A percentile compares a stretch with the other conserved stretches of the same genome.
Conservation (phyloP, 148 eudicot genomes). For the Spergularia bocconei region DNA sequence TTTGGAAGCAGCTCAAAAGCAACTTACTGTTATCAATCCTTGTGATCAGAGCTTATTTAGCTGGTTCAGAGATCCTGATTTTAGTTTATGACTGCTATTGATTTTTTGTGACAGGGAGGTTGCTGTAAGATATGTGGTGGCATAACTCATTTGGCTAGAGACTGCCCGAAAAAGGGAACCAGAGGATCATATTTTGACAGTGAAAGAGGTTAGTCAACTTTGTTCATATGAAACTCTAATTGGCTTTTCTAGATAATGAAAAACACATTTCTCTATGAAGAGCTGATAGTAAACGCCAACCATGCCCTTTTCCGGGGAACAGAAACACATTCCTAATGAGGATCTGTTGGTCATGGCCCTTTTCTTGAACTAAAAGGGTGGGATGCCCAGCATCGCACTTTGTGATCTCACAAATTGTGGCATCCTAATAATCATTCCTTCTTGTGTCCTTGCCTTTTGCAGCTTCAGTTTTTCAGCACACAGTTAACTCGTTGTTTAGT, state of each 20-base stretch:
- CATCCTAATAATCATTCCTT: no score
- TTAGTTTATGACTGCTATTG: background rate
- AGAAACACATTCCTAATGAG: no score
- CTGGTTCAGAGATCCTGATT: background rate
- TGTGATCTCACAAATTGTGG: no score
- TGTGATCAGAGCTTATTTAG: background rate
- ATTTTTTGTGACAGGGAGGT: constrained; percentile 58
- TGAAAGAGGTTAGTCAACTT: constrained; percentile 39
- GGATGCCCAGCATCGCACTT: no score
- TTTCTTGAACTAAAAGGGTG: no score
- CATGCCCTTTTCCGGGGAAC: background rate
- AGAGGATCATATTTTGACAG: constrained; percentile 28
- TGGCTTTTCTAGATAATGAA: background rate
- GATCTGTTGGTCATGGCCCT: no score
- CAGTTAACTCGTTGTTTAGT: background rate
- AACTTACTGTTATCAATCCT: background rate
- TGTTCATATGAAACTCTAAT: background rate
- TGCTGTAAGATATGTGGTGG: constrained; percentile 88
- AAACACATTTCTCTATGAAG: background rate
- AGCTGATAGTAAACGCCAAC: background rate
- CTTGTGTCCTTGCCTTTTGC: background rate
- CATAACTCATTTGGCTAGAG: constrained; percentile 80
- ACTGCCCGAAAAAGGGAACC: constrained; percentile 70
- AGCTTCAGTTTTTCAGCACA: background rate
- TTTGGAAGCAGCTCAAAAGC: background rate